Conservation (phyloP, 257 asterid species). For the Hygrophila difformis region DNA sequence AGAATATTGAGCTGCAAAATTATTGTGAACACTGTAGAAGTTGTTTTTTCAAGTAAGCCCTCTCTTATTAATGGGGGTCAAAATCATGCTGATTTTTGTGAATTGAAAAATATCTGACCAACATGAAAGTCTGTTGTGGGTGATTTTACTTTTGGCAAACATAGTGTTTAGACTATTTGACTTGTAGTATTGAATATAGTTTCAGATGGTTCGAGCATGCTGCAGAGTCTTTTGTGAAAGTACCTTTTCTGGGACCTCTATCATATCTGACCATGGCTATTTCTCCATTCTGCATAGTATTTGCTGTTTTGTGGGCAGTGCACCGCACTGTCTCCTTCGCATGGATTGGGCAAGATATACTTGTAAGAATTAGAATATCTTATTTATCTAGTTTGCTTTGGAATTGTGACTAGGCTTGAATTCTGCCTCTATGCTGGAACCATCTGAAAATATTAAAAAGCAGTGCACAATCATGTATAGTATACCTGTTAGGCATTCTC, state of each 20-base stretch:
- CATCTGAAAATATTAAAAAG: too few relatives aligned
- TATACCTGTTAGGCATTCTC: too few relatives aligned
- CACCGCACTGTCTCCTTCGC: slow-evolving; percentile 48
- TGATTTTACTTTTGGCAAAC: neutral
- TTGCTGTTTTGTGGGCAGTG: slow-evolving; percentile 69
- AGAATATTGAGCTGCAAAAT: too few relatives aligned
- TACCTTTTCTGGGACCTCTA: slow-evolving; percentile 57
- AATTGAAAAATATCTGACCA: too few relatives aligned
- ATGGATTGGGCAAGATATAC: slow-evolving; percentile 84
- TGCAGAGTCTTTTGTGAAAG: slow-evolving; percentile 42
- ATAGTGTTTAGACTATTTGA: neutral
- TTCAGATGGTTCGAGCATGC: slow-evolving; percentile 66
- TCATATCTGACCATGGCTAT: slow-evolving; percentile 56
- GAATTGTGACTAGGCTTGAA: neutral
- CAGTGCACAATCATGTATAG: too few relatives aligned
- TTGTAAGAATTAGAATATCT: slow-evolving; percentile 31
- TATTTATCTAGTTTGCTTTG: neutral
- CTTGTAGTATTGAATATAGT: slow-evolving; percentile 35
- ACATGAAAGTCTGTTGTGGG: too few relatives aligned
- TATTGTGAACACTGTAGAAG: too few relatives aligned
- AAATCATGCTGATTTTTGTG: too few relatives aligned
- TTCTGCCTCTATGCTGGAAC: neutral
- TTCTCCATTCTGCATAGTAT: slow-evolving; percentile 61
- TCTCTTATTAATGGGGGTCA: neutral
- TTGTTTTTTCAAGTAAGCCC: too few relatives aligned